Percentiles rank a stretch among this genome's conserved stretches.
Conservation (phyloP, 495 filamentous ascomycete species). For the Staphylotrichum longicolle region DNA sequence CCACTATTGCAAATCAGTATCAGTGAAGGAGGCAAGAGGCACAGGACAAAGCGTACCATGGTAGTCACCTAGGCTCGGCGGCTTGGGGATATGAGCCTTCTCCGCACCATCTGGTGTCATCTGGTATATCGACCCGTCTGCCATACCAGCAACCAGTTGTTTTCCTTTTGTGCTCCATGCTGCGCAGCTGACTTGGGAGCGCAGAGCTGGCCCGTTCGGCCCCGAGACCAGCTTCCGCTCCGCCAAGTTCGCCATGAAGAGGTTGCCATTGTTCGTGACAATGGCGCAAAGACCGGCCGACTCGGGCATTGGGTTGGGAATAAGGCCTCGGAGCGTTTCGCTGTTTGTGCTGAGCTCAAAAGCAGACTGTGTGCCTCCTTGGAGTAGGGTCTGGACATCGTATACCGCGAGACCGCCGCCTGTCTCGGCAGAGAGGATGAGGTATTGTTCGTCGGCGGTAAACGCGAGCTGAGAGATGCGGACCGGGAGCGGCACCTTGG, state of each 20-base stretch:
- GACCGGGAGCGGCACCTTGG: constrained; percentile 66
- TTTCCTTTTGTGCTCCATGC: constrained; percentile 93
- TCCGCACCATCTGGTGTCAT: constrained; percentile 75
- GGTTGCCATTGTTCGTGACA: constrained; percentile 73
- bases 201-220: constrained; percentile 63
- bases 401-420: constrained; percentile 84
- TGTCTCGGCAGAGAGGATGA: constrained; percentile 78
- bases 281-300: constrained; percentile 66
- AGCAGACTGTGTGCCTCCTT: constrained; percentile 60
- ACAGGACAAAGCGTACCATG: constrained; percentile 56
- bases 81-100: constrained; percentile 75
- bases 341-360: constrained; percentile 78
- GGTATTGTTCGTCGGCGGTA: constrained; percentile 75
- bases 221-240: constrained; percentile 58
- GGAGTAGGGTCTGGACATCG: constrained; percentile 61
- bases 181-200: constrained; percentile 74
- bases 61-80: constrained; percentile 65
- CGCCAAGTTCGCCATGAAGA: constrained; percentile 79
- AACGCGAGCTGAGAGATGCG: constrained; percentile 88
- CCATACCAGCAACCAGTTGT: constrained; percentile 85
- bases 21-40: constrained; percentile 25
- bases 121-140: constrained; percentile 75
- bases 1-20: constrained; percentile 51
- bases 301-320: constrained; percentile 75
- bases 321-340: constrained; percentile 66